phyloP scores from a whole-genome alignment of 176 grass and related monocot species.

The Stipa capillata region DNA sequence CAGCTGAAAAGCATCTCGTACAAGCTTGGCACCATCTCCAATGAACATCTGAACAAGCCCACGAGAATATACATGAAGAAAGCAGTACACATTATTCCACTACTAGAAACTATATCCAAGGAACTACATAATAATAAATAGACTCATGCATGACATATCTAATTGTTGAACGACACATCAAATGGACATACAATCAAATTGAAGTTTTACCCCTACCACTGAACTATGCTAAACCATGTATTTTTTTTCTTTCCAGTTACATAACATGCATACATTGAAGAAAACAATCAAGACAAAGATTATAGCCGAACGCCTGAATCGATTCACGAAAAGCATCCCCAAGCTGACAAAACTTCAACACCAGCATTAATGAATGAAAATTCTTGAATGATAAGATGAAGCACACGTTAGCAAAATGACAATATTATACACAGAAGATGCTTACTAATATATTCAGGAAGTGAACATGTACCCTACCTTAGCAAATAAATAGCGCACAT shows the following conservation, averaged over 20 bases:
- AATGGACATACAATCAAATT: background rate
- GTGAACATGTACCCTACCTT: background rate
- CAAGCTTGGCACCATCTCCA: conserved; percentile 91
- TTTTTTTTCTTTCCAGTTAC: background rate
- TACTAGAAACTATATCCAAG: conserved; percentile 4
- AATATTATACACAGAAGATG: background rate
- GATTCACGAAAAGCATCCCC: background rate
- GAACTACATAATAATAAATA: background rate
- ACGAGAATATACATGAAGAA: background rate
- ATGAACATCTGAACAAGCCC: conserved; percentile 70
- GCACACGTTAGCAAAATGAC: background rate
- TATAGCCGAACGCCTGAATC: background rate
- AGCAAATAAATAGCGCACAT: background rate
- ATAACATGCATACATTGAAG: background rate
- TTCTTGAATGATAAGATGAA: background rate
- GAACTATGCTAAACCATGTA: background rate
- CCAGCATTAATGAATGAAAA: background rate
- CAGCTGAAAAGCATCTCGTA: conserved; percentile 84
- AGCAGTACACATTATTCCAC: background rate
- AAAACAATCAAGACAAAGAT: background rate
- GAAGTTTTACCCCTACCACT: background rate
- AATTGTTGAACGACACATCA: background rate
- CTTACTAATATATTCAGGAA: background rate
- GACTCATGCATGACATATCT: background rate
- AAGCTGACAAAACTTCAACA: background rate